These are phyloP conservation scores for Metarhizium robertsii DNA, from an alignment of 2,329 filamentous ascomycete genomes.

Conservation along the genomic window DNA sequence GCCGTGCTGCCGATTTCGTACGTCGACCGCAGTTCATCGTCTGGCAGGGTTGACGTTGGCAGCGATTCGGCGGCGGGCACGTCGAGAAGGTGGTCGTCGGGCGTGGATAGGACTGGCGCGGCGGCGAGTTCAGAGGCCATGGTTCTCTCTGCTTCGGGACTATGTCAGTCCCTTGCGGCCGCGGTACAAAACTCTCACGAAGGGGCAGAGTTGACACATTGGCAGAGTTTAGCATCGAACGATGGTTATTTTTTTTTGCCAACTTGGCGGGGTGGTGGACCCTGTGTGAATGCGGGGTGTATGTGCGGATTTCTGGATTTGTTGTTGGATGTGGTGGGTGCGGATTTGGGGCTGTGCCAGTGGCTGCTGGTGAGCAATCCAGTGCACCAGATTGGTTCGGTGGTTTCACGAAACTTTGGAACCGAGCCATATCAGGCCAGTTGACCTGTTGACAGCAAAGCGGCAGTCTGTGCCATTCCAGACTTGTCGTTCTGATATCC, in stretches of 20 bases:
- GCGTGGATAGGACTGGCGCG: slow-evolving; percentile 54
- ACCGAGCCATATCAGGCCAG: too few relatives aligned
- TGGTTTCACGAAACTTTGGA: neutral
- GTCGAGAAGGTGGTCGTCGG: slow-evolving; percentile 50
- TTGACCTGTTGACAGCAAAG: too few relatives aligned
- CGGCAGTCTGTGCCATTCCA: too few relatives aligned
- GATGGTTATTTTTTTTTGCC: slow-evolving; percentile 5
- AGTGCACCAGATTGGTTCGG: neutral
- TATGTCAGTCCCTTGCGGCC: neutral
- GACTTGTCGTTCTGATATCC: too few relatives aligned
- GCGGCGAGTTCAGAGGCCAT: slow-evolving; percentile 41
- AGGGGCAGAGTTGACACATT: too few relatives aligned
- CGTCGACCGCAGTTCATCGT: slow-evolving; percentile 63
- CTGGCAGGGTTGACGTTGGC: slow-evolving; percentile 28
- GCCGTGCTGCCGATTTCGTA: slow-evolving; percentile 84
- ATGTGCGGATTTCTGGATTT: slow-evolving; percentile 10
- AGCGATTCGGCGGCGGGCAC: slow-evolving; percentile 31
- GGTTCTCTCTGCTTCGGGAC: neutral
- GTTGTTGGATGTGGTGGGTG: neutral
- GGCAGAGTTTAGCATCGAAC: too few relatives aligned
- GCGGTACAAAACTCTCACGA: neutral
- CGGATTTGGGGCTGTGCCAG: neutral
- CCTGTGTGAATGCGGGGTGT: slow-evolving; percentile 22
- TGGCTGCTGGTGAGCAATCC: neutral
- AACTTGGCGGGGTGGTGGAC: slow-evolving; percentile 5